These are phyloP conservation scores for Raphanus hybrid DNA, from an alignment of 441 rosid genomes.

Conservation along the genomic window DNA sequence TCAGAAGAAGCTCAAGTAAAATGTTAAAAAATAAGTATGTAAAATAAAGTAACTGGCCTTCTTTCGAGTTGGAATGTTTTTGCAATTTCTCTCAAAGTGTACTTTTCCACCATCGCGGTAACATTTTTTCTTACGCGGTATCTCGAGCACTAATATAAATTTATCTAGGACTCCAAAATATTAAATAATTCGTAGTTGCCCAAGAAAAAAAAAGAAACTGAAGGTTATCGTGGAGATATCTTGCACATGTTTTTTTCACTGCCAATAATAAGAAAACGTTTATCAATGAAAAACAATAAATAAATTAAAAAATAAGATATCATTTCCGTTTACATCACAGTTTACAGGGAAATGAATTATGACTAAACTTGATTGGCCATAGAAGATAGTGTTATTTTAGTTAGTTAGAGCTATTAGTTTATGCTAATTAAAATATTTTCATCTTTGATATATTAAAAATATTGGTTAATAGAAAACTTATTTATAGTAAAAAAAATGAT, in stretches of 20 bases:
- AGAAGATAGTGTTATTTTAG: background rate
- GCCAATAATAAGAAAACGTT: no score
- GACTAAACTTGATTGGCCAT: background rate
- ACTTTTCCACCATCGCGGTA: conserved; percentile 73
- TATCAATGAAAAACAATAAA: background rate
- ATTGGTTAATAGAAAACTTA: background rate
- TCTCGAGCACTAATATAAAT: conserved; percentile 49
- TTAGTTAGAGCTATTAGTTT: background rate
- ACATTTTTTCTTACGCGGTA: conserved; percentile 70
- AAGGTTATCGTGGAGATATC: no score
- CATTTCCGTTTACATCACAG: background rate
- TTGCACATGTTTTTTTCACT: no score
- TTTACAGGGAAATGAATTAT: background rate
- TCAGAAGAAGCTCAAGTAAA: conserved; percentile 1
- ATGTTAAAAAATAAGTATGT: background rate
- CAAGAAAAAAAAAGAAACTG: no score
- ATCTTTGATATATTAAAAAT: no score
- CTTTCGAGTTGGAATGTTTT: conserved; percentile 60
- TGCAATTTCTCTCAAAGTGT: conserved; percentile 69
- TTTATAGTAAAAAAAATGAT: no score
- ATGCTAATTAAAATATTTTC: background rate
- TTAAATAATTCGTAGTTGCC: no score
- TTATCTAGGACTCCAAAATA: no score
- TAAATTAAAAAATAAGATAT: background rate
- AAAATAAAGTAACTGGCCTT: conserved; percentile 50